These are phyloP conservation scores for Chalciporus chontae DNA, from an alignment of 768 basidiomycete species.

Conservation along the genomic window DNA sequence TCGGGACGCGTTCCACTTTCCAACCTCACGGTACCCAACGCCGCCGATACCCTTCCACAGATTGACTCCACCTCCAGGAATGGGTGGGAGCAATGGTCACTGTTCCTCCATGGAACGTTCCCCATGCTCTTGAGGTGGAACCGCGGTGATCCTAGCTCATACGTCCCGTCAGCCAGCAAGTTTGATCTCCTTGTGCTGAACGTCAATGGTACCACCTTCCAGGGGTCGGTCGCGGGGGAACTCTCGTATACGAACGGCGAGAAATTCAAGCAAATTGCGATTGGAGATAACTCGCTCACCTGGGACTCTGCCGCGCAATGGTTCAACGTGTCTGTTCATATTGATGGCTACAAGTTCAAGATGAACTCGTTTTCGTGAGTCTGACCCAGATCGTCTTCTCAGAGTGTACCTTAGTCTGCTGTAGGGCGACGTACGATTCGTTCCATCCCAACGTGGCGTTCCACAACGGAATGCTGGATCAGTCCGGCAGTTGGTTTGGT, in stretches of 20 bases:
- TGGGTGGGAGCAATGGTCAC: constrained; percentile 17
- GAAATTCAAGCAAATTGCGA: constrained; percentile 4
- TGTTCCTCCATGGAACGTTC: constrained; percentile 11
- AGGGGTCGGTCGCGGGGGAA: background rate
- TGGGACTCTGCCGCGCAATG: constrained; percentile 12
- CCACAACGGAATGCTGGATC: constrained; percentile 12
- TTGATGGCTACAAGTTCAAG: constrained; percentile 7
- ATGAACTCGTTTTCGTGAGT: constrained; percentile 5
- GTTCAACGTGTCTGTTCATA: constrained; percentile 12
- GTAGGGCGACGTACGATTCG: constrained; percentile 7
- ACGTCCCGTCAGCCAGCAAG: background rate
- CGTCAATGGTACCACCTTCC: constrained; percentile 8
- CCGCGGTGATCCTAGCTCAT: constrained; percentile 5
- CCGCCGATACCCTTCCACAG: constrained; percentile 17
- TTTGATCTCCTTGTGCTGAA: constrained; percentile 8
- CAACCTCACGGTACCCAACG: constrained; percentile 12
- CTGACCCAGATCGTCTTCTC: too few species aligned
- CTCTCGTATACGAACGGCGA: constrained; percentile 3
- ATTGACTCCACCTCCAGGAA: background rate
- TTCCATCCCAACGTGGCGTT: constrained; percentile 14
- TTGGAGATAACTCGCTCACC: constrained; percentile 7
- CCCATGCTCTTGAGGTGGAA: constrained; percentile 14
- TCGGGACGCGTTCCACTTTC: constrained; percentile 7
- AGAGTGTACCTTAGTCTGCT: too few species aligned
- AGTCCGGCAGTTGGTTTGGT: constrained; percentile 5